These are phyloP conservation scores for Phialemonium atrogriseum DNA, from an alignment of 2,329 filamentous ascomycete genomes.

Conservation along the genomic window DNA sequence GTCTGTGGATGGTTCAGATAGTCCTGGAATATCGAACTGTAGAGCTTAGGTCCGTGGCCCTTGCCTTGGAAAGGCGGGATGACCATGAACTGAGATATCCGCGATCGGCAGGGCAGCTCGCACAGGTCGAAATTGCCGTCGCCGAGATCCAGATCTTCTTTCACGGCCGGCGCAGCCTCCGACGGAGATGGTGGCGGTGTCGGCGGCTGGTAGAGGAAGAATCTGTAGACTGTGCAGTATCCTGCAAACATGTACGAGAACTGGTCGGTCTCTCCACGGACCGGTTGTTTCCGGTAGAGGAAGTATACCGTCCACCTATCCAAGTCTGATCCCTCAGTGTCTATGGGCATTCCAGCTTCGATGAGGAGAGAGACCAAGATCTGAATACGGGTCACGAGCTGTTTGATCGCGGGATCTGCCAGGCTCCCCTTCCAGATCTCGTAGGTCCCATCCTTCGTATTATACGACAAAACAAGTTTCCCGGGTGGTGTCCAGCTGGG, in stretches of 20 bases:
- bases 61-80: slow-evolving; percentile 78
- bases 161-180: slow-evolving; percentile 11
- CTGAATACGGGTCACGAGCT: slow-evolving; percentile 72
- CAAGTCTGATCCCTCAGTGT: slow-evolving; percentile 59
- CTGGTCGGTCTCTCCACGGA: slow-evolving; percentile 28
- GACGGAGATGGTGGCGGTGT: slow-evolving; percentile 33
- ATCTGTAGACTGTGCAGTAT: slow-evolving; percentile 84
- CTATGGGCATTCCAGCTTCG: slow-evolving; percentile 77
- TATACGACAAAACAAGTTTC: slow-evolving; percentile 56
- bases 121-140: slow-evolving; percentile 40
- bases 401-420: slow-evolving; percentile 57
- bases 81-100: slow-evolving; percentile 90
- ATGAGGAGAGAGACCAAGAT: slow-evolving; percentile 82
- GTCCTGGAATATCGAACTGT: slow-evolving; percentile 66
- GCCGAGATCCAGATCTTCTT: slow-evolving; percentile 35
- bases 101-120: slow-evolving; percentile 64
- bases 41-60: slow-evolving; percentile 73
- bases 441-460: slow-evolving; percentile 54
- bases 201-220: slow-evolving; percentile 55
- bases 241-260: slow-evolving; percentile 75
- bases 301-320: slow-evolving; percentile 91
- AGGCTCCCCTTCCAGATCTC: slow-evolving; percentile 81
- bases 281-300: slow-evolving; percentile 59
- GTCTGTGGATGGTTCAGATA: slow-evolving; percentile 61
- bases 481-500: slow-evolving; percentile 65